Conservation (phyloP, 106 monocot genomes). For the Acorus gramineus region DNA sequence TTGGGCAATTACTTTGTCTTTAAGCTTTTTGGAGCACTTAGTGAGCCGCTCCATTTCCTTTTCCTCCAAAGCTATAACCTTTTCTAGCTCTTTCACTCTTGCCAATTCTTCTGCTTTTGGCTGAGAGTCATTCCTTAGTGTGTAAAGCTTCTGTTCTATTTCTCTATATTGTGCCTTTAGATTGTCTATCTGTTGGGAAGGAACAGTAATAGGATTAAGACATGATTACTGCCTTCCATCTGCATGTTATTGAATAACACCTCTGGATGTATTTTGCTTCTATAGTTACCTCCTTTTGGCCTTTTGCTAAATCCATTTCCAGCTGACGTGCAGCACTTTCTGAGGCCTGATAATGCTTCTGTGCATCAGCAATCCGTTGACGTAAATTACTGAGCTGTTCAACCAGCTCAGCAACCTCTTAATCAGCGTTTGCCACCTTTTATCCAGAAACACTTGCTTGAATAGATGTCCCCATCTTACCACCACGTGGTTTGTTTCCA, state of each 20-base stretch:
- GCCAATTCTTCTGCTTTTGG: constrained; percentile 61
- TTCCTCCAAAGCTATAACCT: constrained; percentile 45
- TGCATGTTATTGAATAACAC: no score
- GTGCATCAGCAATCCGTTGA: constrained; percentile 46
- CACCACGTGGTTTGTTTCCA: constrained; percentile 76
- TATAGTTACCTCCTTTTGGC: constrained; percentile 62
- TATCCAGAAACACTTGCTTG: constrained; percentile 67
- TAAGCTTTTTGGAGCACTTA: constrained; percentile 54
- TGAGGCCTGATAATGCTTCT: constrained; percentile 33
- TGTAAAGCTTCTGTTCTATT: constrained; percentile 57
- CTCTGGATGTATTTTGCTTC: no score
- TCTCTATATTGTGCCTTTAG: constrained; percentile 50
- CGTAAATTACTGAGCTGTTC: constrained; percentile 55
- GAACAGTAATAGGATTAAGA: constrained; percentile 6
- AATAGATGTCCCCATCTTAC: constrained; percentile 94
- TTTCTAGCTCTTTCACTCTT: constrained; percentile 59
- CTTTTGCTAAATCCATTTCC: constrained; percentile 82
- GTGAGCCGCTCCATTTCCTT: constrained; percentile 53
- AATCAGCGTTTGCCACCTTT: constrained; percentile 53
- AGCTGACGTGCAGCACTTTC: constrained; percentile 44
- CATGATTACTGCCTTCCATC: no score
- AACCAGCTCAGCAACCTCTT: constrained; percentile 57
- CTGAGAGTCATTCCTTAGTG: constrained; percentile 55
- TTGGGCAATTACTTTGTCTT: constrained; percentile 63
- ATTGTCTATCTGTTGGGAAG: constrained; percentile 58